Conservation (phyloP, 176 grass and related monocot genomes). For the Aegilops sharonensis region DNA sequence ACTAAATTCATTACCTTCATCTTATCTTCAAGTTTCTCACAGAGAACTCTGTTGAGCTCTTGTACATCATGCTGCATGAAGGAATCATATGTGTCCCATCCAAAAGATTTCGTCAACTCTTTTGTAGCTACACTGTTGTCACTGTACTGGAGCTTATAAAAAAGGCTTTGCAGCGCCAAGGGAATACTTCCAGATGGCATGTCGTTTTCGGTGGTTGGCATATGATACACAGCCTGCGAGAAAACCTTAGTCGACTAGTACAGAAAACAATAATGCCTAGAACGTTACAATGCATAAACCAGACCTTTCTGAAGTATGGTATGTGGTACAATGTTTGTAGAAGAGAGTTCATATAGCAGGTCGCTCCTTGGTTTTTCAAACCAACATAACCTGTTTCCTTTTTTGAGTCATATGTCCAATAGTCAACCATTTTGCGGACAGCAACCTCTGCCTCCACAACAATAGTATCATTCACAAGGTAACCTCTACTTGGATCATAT, state of each 20-base stretch:
- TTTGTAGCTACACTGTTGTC: conserved; percentile 89
- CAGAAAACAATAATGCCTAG: conserved; percentile 11
- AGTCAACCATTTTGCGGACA: conserved; percentile 72
- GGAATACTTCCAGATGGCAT: conserved; percentile 96
- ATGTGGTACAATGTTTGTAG: conserved; percentile 91
- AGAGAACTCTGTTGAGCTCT: conserved; percentile 94
- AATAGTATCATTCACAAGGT: conserved; percentile 78
- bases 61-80: conserved; percentile 99
- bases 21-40: conserved; percentile 94
- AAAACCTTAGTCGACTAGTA: not conserved
- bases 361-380: conserved; percentile 93
- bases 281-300: conserved; percentile 15
- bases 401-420: conserved; percentile 90
- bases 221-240: conserved; percentile 88
- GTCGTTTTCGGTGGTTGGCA: conserved; percentile 94
- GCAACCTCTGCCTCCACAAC: conserved; percentile 85
- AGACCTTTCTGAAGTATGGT: conserved; percentile 91
- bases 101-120: conserved; percentile 98
- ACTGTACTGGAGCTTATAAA: conserved; percentile 94
- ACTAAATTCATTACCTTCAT: conserved; percentile 69
- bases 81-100: conserved; percentile 98
- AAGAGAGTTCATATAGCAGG: conserved; percentile 98
- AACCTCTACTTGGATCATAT: conserved; percentile 77
- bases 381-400: conserved; percentile 96
- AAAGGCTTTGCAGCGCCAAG: conserved; percentile 84